Percentiles rank a stretch among this genome's conserved stretches.
phyloP scores from a whole-genome alignment of 202 grass and related monocot species.

The Zizania palustris region DNA sequence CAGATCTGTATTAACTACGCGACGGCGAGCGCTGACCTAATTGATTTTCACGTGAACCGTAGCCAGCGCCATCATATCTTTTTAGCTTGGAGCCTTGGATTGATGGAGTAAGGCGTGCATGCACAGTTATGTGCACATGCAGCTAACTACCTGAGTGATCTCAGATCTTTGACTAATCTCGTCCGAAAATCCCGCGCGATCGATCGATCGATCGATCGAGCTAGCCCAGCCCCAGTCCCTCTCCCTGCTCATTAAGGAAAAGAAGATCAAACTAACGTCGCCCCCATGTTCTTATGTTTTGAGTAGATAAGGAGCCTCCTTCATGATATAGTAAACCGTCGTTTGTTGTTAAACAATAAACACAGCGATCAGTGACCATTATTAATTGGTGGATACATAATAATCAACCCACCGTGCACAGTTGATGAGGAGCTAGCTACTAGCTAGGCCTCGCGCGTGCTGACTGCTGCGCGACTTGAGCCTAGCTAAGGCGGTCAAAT shows the following conservation, averaged over 20 bases:
- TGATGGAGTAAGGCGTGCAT: background rate
- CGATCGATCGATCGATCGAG: background rate
- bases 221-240: background rate
- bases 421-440: too few relatives aligned
- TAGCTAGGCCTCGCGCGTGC: too few relatives aligned
- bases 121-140: background rate
- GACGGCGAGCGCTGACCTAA: conserved; percentile 5
- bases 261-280: background rate
- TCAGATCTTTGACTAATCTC: conserved; percentile 3
- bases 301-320: conserved; percentile 3
- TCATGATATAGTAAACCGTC: background rate
- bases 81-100: too few relatives aligned
- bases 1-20: background rate
- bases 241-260: background rate
- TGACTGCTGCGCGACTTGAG: too few relatives aligned
- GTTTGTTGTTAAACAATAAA: background rate
- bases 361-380: background rate
- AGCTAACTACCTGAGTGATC: background rate
- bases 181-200: conserved; percentile 5
- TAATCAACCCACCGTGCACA: background rate
- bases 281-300: background rate
- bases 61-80: too few relatives aligned
- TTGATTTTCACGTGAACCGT: background rate
- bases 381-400: background rate
- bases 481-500: too few relatives aligned